These are phyloP conservation scores for Cylindrotheca closterium DNA, from an alignment of 108 stramenopile species.

Conservation along the genomic window DNA sequence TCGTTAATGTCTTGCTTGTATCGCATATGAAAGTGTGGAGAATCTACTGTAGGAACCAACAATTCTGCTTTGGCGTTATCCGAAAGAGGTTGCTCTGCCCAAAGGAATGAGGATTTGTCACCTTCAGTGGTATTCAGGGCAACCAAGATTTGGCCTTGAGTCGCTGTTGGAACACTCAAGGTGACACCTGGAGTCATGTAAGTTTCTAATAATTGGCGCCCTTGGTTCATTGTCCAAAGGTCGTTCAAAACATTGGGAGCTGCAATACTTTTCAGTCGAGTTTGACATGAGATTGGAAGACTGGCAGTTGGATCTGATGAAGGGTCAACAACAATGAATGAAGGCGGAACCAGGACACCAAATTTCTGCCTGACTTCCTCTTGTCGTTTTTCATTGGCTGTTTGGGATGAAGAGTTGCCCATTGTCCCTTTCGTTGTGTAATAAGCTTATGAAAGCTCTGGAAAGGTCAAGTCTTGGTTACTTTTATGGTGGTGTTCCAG, in stretches of 20 bases:
- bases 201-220: slow-evolving; percentile 15
- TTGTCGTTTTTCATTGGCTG: slow-evolving; percentile 9
- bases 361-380: not conserved
- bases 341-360: slow-evolving; percentile 27
- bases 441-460: no score
- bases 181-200: slow-evolving; percentile 23
- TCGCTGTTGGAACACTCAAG: slow-evolving; percentile 16
- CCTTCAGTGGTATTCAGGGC: not conserved
- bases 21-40: not conserved
- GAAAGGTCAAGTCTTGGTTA: no score
- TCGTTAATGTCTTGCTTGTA: slow-evolving; percentile 1
- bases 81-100: not conserved
- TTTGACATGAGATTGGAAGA: slow-evolving; percentile 10
- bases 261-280: not conserved
- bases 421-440: no score
- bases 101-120: not conserved
- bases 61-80: not conserved
- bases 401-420: slow-evolving; percentile 1
- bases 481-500: no score
- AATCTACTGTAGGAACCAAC: not conserved
- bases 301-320: no score
- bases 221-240: slow-evolving; percentile 11
- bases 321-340: slow-evolving; percentile 9
- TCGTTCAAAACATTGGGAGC: slow-evolving; percentile 2
- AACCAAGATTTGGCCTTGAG: slow-evolving; percentile 3